phyloP scores from a whole-genome alignment of 2,329 filamentous ascomycete species.

The Penicillium decumbens region DNA sequence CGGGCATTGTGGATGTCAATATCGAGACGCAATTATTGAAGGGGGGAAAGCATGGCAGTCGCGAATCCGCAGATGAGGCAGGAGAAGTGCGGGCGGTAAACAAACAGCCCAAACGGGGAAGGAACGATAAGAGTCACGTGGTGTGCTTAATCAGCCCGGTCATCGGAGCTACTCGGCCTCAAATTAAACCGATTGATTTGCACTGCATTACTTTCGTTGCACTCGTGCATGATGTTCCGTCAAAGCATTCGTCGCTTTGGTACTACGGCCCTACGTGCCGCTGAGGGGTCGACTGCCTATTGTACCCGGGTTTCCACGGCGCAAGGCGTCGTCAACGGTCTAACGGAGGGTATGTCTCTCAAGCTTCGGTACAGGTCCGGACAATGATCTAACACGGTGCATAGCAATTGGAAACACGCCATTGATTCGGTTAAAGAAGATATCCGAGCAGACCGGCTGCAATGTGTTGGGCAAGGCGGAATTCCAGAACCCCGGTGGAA shows the following conservation, averaged over 20 bases:
- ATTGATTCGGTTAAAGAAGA: constrained; percentile 79
- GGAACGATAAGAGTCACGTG: constrained; percentile 34
- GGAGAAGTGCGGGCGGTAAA: constrained; percentile 31
- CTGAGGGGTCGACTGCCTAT: constrained; percentile 52
- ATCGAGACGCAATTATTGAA: constrained; percentile 15
- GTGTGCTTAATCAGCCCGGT: constrained; percentile 8
- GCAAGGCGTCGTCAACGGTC: constrained; percentile 70
- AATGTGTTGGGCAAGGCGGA: constrained; percentile 94
- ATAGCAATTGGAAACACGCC: constrained; percentile 95
- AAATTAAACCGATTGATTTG: neutral
- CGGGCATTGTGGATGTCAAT: constrained; percentile 34
- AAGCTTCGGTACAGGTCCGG: neutral
- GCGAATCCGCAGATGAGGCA: constrained; percentile 17
- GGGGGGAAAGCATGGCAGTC: constrained; percentile 19
- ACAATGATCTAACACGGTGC: constrained; percentile 1
- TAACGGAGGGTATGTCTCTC: constrained; percentile 66
- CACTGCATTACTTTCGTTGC: constrained; percentile 3
- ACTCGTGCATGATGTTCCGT: constrained; percentile 58
- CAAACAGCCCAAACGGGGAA: constrained; percentile 40
- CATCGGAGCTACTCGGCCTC: constrained; percentile 10
- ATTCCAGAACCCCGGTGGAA: constrained; percentile 97
- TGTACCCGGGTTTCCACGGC: constrained; percentile 70
- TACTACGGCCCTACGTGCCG: constrained; percentile 56
- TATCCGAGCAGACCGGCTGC: constrained; percentile 89
- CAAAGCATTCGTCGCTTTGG: constrained; percentile 64